A percentile compares a stretch with the other conserved stretches of the same genome.
These are phyloP conservation scores for Linaria vulgaris DNA, from an alignment of 257 asterid species.

Conservation along the genomic window DNA sequence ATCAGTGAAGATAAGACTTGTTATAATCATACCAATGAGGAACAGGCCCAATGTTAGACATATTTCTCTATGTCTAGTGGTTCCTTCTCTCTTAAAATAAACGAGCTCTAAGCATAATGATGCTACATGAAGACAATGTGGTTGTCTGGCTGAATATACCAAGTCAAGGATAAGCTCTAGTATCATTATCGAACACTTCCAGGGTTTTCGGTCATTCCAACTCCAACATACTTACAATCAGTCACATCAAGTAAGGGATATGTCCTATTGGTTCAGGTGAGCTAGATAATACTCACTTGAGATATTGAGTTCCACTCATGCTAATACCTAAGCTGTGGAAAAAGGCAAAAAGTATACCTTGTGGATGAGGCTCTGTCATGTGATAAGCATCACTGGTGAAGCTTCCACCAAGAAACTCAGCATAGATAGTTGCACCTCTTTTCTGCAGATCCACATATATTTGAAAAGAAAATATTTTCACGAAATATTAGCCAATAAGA, in stretches of 20 bases:
- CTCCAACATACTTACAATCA: too few species aligned
- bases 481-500: conserved; percentile 10
- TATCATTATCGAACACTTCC: not conserved
- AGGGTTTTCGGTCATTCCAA: not conserved
- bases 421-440: conserved; percentile 93
- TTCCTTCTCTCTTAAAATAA: not conserved
- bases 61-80: too few species aligned
- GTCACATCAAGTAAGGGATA: too few species aligned
- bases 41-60: too few species aligned
- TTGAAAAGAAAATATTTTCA: conserved; percentile 20
- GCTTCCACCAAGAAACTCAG: conserved; percentile 98
- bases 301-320: conserved; percentile 13
- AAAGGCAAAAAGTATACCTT: conserved; percentile 49
- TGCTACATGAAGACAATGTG: not conserved
- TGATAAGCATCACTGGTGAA: conserved; percentile 98
- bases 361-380: conserved; percentile 97
- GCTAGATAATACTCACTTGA: not conserved
- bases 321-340: conserved; percentile 20
- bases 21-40: too few species aligned
- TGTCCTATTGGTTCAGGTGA: too few species aligned
- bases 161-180: too few species aligned
- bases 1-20: too few species aligned
- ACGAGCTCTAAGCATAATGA: not conserved
- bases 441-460: conserved; percentile 44
- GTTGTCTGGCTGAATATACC: not conserved